phyloP scores from a whole-genome alignment of 1,284 basidiomycete species.

The Melanopsichium pennsylvanicum region DNA sequence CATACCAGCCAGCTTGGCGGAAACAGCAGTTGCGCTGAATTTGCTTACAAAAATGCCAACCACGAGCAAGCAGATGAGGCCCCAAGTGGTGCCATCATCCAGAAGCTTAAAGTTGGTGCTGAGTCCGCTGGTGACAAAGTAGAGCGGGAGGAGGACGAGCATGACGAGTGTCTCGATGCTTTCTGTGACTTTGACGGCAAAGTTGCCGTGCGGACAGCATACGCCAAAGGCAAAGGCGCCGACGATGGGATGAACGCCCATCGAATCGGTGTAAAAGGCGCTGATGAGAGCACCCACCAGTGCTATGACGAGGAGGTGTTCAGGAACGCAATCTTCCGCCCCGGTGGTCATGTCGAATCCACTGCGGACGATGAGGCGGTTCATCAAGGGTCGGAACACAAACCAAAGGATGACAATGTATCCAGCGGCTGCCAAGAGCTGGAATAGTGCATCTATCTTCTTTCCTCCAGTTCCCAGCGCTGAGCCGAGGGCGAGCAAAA shows the following conservation, averaged over 20 bases:
- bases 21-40: conserved; percentile 35
- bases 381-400: conserved; percentile 38
- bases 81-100: conserved; percentile 39
- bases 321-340: conserved; percentile 36
- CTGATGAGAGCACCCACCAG: conserved; percentile 45
- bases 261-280: conserved; percentile 43
- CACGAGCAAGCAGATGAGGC: conserved; percentile 45
- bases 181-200: conserved; percentile 50
- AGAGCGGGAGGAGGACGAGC: conserved; percentile 45
- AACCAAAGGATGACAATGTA: conserved; percentile 45
- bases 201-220: conserved; percentile 44
- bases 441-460: conserved; percentile 45
- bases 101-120: conserved; percentile 50
- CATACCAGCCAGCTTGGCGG: conserved; percentile 40
- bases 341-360: conserved; percentile 39
- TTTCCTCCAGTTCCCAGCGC: conserved; percentile 40
- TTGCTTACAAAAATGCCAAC: conserved; percentile 51
- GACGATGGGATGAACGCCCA: conserved; percentile 51
- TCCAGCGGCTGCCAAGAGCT: conserved; percentile 46
- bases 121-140: conserved; percentile 48
- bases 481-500: conserved; percentile 45
- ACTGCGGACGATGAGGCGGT: conserved; percentile 26
- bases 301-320: conserved; percentile 31
- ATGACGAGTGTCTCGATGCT: conserved; percentile 47
- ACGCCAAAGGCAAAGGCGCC: conserved; percentile 50